These are phyloP conservation scores for Hygrophorus pudorinus DNA, from an alignment of 768 basidiomycete species.

Conservation along the genomic window DNA sequence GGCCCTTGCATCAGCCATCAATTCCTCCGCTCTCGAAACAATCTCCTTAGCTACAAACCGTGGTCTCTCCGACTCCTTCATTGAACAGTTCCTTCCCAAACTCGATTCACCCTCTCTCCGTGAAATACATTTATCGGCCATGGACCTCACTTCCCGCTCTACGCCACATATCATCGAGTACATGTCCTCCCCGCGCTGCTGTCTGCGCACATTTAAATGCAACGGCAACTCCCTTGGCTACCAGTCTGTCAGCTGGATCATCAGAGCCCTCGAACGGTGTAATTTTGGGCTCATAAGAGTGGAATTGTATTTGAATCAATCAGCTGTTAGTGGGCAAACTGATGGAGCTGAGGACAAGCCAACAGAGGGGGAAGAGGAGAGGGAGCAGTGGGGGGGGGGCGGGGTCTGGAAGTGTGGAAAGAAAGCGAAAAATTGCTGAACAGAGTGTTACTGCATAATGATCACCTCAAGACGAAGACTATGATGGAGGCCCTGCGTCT, in stretches of 20 bases:
- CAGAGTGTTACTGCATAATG: too few relatives aligned
- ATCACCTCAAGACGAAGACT: too few relatives aligned
- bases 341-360: too few relatives aligned
- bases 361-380: too few relatives aligned
- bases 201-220: conserved; percentile 37
- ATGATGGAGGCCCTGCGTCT: too few relatives aligned
- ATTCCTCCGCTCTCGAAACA: conserved; percentile 39
- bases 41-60: conserved; percentile 42
- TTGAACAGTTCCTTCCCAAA: conserved; percentile 35
- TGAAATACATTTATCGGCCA: conserved; percentile 47
- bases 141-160: conserved; percentile 32
- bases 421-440: too few relatives aligned
- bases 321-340: conserved; percentile 12
- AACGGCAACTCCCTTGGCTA: conserved; percentile 47
- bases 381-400: too few relatives aligned
- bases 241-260: conserved; percentile 32
- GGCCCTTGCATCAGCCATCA: conserved; percentile 39
- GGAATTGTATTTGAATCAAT: conserved; percentile 41
- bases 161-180: conserved; percentile 36
- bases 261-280: conserved; percentile 30
- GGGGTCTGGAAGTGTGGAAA: too few relatives aligned
- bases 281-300: conserved; percentile 41
- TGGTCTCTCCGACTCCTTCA: conserved; percentile 42
- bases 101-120: conserved; percentile 39
- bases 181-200: conserved; percentile 40